These are phyloP conservation scores for Rhynchospora pubera DNA, from an alignment of 176 grass and related monocot genomes.

Conservation along the genomic window DNA sequence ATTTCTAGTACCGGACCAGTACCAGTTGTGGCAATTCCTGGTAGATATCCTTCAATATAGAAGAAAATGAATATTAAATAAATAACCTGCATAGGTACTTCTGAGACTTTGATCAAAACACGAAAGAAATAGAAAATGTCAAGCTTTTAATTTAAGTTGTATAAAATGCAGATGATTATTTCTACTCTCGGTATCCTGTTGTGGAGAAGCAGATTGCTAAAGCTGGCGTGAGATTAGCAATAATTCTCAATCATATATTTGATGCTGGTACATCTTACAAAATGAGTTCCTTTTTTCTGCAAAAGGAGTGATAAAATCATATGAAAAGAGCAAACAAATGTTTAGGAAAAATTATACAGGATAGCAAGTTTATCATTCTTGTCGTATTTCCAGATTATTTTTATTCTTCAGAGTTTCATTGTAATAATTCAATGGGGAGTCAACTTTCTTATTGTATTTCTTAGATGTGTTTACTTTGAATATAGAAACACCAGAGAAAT, in stretches of 20 bases:
- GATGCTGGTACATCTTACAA: constrained; percentile 30
- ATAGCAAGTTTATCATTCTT: background rate
- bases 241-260: constrained; percentile 78
- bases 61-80: background rate
- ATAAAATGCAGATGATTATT: constrained; percentile 78
- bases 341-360: constrained; percentile 1
- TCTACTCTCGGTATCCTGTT: constrained; percentile 64
- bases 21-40: background rate
- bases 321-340: constrained; percentile 1
- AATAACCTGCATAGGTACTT: background rate
- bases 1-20: background rate
- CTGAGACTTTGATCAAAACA: background rate
- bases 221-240: constrained; percentile 65
- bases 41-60: background rate
- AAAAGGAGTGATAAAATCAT: constrained; percentile 19
- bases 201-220: constrained; percentile 81
- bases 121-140: background rate
- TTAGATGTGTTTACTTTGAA: background rate
- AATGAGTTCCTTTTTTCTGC: constrained; percentile 21
- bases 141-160: background rate
- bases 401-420: background rate
- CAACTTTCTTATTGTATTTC: background rate
- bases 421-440: background rate
- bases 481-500: background rate
- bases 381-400: background rate